These are phyloP conservation scores for Naganishia vaughanmartiniae DNA, from an alignment of 768 basidiomycete species.

Conservation along the genomic window DNA sequence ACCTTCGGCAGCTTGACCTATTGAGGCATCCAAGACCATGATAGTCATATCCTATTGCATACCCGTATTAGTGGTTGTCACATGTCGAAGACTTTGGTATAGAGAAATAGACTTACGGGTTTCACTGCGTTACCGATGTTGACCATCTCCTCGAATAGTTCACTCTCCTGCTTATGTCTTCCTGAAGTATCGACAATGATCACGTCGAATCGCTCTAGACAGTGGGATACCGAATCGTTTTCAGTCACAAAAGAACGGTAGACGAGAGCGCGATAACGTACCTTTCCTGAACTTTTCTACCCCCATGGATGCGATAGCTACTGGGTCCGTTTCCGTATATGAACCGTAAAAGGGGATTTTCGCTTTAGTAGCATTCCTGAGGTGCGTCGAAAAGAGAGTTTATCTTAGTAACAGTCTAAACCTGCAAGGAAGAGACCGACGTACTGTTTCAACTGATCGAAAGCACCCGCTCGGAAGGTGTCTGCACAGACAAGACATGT, in stretches of 20 bases:
- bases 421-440: conserved; percentile 13
- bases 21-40: conserved; percentile 91
- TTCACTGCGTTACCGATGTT: conserved; percentile 90
- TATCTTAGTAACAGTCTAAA: not conserved
- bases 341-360: conserved; percentile 99
- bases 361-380: conserved; percentile 84
- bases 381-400: not conserved
- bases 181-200: conserved; percentile 99
- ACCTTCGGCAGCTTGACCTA: conserved; percentile 96
- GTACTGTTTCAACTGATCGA: conserved; percentile 91
- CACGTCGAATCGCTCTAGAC: conserved; percentile 82
- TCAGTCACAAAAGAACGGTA: not conserved
- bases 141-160: conserved; percentile 96
- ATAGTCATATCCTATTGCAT: conserved; percentile 75
- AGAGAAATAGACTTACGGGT: conserved; percentile 57
- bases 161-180: conserved; percentile 92
- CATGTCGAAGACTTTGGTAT: not conserved
- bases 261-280: conserved; percentile 29
- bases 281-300: conserved; percentile 92
- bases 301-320: conserved; percentile 87
- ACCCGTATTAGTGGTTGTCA: not conserved
- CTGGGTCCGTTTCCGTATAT: conserved; percentile 98
- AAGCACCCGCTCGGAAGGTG: conserved; percentile 98
- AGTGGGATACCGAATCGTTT: conserved; percentile 10
- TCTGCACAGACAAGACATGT: conserved; percentile 97